Evolutionary conservation across 2,329 filamentous ascomycete genomes (phyloP).

Genomic region (Fusarium equiseti): DNA sequence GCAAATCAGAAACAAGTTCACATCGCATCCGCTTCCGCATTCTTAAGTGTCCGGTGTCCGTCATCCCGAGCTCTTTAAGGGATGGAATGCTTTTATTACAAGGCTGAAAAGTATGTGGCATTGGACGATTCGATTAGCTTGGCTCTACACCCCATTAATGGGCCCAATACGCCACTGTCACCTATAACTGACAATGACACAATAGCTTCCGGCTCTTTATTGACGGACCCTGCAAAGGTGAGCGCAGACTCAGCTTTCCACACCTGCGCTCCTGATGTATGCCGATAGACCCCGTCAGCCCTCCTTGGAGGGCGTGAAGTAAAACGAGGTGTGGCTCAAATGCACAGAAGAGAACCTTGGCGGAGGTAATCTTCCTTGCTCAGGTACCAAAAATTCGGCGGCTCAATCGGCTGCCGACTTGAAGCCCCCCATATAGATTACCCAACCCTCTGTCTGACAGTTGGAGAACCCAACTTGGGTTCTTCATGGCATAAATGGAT

Average conservation of each 20-base stretch:
- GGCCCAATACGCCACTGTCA: conserved; percentile 45
- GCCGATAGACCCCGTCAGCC: conserved; percentile 31
- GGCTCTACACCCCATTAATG: conserved; percentile 32
- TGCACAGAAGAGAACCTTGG: conserved; percentile 28
- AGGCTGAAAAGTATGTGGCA: conserved; percentile 44
- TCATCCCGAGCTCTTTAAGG: conserved; percentile 21
- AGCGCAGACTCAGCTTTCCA: conserved; percentile 32
- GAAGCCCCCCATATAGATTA: conserved; percentile 37
- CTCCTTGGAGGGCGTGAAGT: conserved; percentile 36
- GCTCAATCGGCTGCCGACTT: conserved; percentile 40
- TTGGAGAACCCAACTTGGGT: conserved; percentile 27
- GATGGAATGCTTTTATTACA: conserved; percentile 39
- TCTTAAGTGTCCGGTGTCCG: conserved; percentile 15
- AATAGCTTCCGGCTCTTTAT: conserved; percentile 37
- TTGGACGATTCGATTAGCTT: conserved; percentile 39
- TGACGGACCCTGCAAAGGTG: conserved; percentile 25
- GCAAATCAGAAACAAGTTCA: conserved; percentile 33
- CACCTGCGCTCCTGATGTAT: conserved; percentile 33
- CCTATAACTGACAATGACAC: conserved; percentile 40
- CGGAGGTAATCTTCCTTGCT: conserved; percentile 36
- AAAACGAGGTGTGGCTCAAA: conserved; percentile 38
- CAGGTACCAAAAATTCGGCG: conserved; percentile 40
- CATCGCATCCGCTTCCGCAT: conserved; percentile 7
- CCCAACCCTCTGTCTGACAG: conserved; percentile 32
- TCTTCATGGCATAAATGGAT: conserved; percentile 35